These are phyloP conservation scores for Aspergillus brasiliensis DNA, from an alignment of 2,329 filamentous ascomycete species.

Conservation along the genomic window DNA sequence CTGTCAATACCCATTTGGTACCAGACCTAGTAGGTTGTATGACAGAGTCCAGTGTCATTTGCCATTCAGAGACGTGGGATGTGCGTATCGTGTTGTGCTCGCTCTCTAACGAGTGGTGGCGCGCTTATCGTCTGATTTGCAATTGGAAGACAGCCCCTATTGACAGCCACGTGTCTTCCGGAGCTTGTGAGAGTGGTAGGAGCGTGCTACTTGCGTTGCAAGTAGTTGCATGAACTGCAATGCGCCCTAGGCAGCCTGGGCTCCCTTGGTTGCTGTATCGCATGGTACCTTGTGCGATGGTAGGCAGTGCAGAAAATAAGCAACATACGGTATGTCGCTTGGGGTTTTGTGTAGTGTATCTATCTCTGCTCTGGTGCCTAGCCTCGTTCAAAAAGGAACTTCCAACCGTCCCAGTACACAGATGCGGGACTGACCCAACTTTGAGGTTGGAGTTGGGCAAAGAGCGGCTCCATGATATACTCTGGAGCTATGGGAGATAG, in stretches of 20 bases:
- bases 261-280: not conserved
- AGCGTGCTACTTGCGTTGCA: too few species aligned
- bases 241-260: not conserved
- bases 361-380: too few species aligned
- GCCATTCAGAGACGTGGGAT: not conserved
- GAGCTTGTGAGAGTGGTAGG: not conserved
- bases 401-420: slow-evolving; percentile 31
- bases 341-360: too few species aligned
- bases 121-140: not conserved
- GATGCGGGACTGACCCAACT: slow-evolving; percentile 37
- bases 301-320: not conserved
- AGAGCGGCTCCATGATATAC: slow-evolving; percentile 15
- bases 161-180: not conserved
- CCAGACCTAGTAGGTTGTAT: not conserved
- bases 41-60: not conserved
- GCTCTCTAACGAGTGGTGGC: not conserved
- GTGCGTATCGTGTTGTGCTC: not conserved
- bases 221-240: too few species aligned
- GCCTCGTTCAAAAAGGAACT: slow-evolving; percentile 6
- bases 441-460: slow-evolving; percentile 34
- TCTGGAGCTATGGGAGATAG: slow-evolving; percentile 10
- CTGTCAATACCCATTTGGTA: not conserved
- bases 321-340: not conserved
- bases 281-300: not conserved
- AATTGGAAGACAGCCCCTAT: not conserved